Base-by-base conservation (phyloP, 1,139 yeast species). In the Lodderomyces margitis region DNA sequence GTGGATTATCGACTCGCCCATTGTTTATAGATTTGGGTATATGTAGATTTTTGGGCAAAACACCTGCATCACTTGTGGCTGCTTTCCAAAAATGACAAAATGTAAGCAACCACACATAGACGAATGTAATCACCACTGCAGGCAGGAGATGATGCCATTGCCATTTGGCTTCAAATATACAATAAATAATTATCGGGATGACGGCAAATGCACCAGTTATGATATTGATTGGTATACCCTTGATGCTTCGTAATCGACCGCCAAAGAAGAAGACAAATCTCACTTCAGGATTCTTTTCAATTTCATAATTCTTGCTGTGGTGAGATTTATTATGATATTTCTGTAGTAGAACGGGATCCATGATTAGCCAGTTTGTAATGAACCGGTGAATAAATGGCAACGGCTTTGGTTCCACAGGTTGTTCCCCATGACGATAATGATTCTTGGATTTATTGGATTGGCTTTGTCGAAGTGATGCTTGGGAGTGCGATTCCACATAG, bases 1-100 rank as follows among this genome's bases (percentile, higher is more conserved):
- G 95, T 14, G 57, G 42, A 56, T 58, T 35, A 4, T 15, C 33
- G 6, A 50, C 37, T 19, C 37, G 30, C 16, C 33, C 32, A 14
- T 33, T 33, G 34, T 47, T 10, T 39, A 30, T 30, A 39, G 43
- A 39, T 32, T 66, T 70, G 0, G 83, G 75, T 1, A 81, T 37
- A 51, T 87, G 94, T 5, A 83, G 58, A 55, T 84, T 83, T 45
- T 81, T 65, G 0, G 95, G 91, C n/a, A 84, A 56, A 1, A 73
- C 62, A 1, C 95, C 95, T 0, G 95, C 87, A 53, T 87, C 95
- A 9, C 75, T 61, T 1, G 79, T 66, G 0, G 85, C 70, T 0
- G 84, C 81, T 46, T 65, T 72, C 5, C 81, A 46, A 48, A 80
- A 80, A 40, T 80, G 73, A 5, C 59, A 41, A 1, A 78, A 15